Evolutionary conservation across 441 rosid genomes (phyloP), one percentile per base, ranked within the genome.

Genomic region (Syzygium malaccense): DNA sequence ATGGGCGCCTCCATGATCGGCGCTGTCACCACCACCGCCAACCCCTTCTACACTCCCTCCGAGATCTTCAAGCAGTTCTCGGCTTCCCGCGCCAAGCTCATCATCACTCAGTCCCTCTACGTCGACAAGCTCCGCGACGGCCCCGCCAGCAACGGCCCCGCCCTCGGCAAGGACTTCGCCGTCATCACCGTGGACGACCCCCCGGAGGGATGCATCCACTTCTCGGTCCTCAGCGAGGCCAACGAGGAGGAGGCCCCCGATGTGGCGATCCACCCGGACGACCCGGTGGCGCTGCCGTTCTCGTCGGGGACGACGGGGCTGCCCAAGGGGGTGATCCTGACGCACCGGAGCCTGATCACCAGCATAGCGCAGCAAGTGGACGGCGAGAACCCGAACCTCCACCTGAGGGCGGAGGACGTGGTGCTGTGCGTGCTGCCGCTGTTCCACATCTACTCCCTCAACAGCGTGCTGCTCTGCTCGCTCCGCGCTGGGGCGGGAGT

Each of bases 331-430:
- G 99, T 96, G 17, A 87, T 97, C 25, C 87, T 97, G 45, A 96
- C 99, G 0, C 99, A 97, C 91, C 94, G 93, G 90, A 95, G 97
- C 92, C 88, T 97, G 86, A 92, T 95, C 75, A 97, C 99, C 6
- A 96, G 99, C 89, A 95, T 97, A 20, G 99, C 98, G 0, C 99
- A 97, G 87, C 99, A 95, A 92, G 99, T 97, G 2, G 99, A 97
- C 30, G 99, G 99, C 55, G 97, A 95, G 30, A 97, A 96, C 87
- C 99, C 99, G 6, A 97, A 97, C 78, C 90, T 97, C 9, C 92
- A 94, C 87, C 80, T 96, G 57, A 92, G 85, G 79, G 30, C 80
- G 32, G 93, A 95, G 28, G 99, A 96, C 78, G 96, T 96, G 33
- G 93, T 97, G 3, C 89, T 97, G 4, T 97, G 99, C 85, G 98